Percentiles rank a stretch among this genome's conserved stretches.
phyloP scores from a whole-genome alignment of 164 flowering plant species.

The Amborella trichopoda region DNA sequence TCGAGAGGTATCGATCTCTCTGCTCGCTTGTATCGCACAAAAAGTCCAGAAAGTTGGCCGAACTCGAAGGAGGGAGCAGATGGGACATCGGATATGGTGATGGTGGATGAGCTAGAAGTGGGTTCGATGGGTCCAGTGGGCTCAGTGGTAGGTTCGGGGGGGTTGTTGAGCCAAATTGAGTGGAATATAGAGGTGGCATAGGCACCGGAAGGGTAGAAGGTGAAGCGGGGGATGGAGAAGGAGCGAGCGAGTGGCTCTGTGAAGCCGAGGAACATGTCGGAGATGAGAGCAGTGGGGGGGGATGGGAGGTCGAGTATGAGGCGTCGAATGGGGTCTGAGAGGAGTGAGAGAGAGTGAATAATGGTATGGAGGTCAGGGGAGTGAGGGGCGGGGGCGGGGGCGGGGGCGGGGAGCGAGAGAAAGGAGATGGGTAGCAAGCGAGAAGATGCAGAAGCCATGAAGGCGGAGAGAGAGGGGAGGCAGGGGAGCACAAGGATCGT shows the following conservation, averaged over 20 bases:
- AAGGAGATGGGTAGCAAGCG: constrained; percentile 36
- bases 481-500: too few species aligned
- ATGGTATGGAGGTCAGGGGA: too few species aligned
- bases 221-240: constrained; percentile 16
- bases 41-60: constrained; percentile 8
- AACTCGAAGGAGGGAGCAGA: constrained; percentile 9
- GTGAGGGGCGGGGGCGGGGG: too few species aligned
- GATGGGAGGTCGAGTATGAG: too few species aligned
- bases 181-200: constrained; percentile 1
- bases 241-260: constrained; percentile 16
- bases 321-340: too few species aligned
- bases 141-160: too few species aligned
- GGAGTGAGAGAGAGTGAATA: too few species aligned
- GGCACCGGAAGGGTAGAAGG: constrained; percentile 19
- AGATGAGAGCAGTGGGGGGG: constrained; percentile 42
- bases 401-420: constrained; percentile 36
- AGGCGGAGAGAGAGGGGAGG: constrained; percentile 20
- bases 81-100: constrained; percentile 12
- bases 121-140: too few species aligned
- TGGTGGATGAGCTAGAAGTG: too few species aligned
- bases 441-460: constrained; percentile 23
- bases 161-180: constrained; percentile 6
- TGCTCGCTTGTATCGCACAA: constrained; percentile 7
- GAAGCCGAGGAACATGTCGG: constrained; percentile 38
- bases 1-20: too few species aligned